These are phyloP conservation scores for Lenzites betulinus DNA, from an alignment of 768 basidiomycete genomes.

Conservation along the genomic window DNA sequence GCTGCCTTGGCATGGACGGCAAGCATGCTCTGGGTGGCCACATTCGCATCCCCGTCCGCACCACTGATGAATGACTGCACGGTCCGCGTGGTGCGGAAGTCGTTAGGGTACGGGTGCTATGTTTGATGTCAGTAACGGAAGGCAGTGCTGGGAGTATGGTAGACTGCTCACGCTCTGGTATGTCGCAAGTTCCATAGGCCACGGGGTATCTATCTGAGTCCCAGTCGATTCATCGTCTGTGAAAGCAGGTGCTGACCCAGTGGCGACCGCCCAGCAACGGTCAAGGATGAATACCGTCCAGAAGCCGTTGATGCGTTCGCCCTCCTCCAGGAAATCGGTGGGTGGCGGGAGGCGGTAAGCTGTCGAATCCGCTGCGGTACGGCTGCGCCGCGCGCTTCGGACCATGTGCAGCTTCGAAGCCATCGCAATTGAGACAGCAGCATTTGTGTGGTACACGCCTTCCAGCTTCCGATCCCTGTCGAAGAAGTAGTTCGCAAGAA, in stretches of 20 bases:
- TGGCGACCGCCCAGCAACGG: conserved; percentile 54
- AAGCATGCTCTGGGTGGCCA: conserved; percentile 34
- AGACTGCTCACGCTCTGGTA: conserved; percentile 34
- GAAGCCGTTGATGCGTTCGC: conserved; percentile 66
- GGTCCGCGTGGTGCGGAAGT: conserved; percentile 48
- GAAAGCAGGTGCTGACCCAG: conserved; percentile 54
- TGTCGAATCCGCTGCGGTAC: conserved; percentile 23
- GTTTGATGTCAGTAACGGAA: conserved; percentile 37
- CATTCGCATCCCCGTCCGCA: conserved; percentile 30
- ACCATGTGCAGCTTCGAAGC: conserved; percentile 31
- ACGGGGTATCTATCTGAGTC: conserved; percentile 41
- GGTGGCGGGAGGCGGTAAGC: conserved; percentile 37
- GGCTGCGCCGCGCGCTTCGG: conserved; percentile 29
- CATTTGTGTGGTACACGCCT: conserved; percentile 53
- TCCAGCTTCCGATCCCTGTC: conserved; percentile 59
- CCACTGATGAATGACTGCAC: conserved; percentile 49
- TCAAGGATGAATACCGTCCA: conserved; percentile 65
- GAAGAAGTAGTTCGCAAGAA: conserved; percentile 69
- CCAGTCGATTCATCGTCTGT: conserved; percentile 51
- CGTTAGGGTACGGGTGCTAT: conserved; percentile 48
- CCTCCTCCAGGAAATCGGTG: conserved; percentile 55
- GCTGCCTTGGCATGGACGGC: conserved; percentile 55
- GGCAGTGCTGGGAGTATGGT: conserved; percentile 24
- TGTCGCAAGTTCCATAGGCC: conserved; percentile 38
- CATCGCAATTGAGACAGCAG: conserved; percentile 41